phyloP scores from a whole-genome alignment of 2,329 filamentous ascomycete species.

The Talaromyces sp. region DNA sequence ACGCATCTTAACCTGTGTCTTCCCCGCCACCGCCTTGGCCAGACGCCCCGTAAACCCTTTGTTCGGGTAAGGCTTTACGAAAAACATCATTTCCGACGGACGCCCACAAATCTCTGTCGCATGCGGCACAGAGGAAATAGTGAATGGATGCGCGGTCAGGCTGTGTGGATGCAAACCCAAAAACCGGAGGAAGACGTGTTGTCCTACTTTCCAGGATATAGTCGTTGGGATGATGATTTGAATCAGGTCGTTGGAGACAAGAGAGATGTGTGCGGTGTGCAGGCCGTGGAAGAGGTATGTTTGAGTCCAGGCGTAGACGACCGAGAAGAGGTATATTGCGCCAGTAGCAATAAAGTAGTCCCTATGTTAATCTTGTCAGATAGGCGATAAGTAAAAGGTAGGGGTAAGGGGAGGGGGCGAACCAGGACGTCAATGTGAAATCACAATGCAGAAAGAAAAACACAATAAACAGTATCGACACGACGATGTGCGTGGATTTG shows the following conservation, averaged over 20 bases:
- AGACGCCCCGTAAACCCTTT: slow-evolving; percentile 46
- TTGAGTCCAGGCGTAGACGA: slow-evolving; percentile 41
- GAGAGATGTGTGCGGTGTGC: slow-evolving; percentile 38
- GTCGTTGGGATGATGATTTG: slow-evolving; percentile 46
- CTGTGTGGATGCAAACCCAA: slow-evolving; percentile 46
- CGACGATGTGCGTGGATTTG: slow-evolving; percentile 52
- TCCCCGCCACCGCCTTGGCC: slow-evolving; percentile 32
- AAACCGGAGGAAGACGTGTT: slow-evolving; percentile 59
- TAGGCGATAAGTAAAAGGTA: not conserved
- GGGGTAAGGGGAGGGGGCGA: not conserved
- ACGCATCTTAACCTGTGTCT: slow-evolving; percentile 32
- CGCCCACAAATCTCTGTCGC: slow-evolving; percentile 46
- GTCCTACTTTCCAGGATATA: slow-evolving; percentile 57
- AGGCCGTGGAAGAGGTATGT: slow-evolving; percentile 50
- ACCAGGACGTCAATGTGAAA: slow-evolving; percentile 51
- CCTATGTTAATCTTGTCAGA: slow-evolving; percentile 25
- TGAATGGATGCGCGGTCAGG: slow-evolving; percentile 61
- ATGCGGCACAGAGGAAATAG: slow-evolving; percentile 49
- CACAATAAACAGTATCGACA: slow-evolving; percentile 50
- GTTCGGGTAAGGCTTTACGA: slow-evolving; percentile 41
- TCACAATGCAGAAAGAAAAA: slow-evolving; percentile 60
- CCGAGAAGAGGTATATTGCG: slow-evolving; percentile 47
- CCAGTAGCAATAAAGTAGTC: slow-evolving; percentile 58
- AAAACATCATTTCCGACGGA: slow-evolving; percentile 50
- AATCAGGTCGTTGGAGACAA: slow-evolving; percentile 48